Conservation (phyloP, 805 yeast species). For the Ogataea paraovalis region DNA sequence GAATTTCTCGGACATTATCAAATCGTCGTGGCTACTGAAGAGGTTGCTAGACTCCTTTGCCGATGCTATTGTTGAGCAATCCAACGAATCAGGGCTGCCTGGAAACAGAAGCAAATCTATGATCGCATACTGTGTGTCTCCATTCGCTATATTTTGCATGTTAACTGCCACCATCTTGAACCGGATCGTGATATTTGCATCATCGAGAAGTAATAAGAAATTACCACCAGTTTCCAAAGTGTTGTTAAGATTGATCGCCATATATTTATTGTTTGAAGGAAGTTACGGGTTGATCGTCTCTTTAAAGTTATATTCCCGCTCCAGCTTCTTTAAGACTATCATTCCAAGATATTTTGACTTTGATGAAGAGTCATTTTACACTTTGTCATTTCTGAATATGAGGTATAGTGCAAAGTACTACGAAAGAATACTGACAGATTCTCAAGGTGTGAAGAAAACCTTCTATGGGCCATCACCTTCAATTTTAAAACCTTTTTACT, state of each 20-base stretch:
- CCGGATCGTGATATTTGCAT: slow-evolving; percentile 55
- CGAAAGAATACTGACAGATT: slow-evolving; percentile 6
- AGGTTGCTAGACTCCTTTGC: slow-evolving; percentile 28
- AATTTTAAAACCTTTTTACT: slow-evolving; percentile 55
- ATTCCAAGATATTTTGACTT: slow-evolving; percentile 24
- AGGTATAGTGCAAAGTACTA: slow-evolving; percentile 22
- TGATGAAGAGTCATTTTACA: slow-evolving; percentile 19
- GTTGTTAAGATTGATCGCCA: slow-evolving; percentile 36
- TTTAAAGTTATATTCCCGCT: slow-evolving; percentile 24
- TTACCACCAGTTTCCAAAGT: slow-evolving; percentile 30
- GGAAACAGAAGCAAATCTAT: slow-evolving; percentile 37
- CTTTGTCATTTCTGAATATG: slow-evolving; percentile 25
- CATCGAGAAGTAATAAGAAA: slow-evolving; percentile 39
- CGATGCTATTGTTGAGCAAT: slow-evolving; percentile 33
- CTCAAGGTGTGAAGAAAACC: slow-evolving; percentile 16
- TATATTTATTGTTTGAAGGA: slow-evolving; percentile 32
- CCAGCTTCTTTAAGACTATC: slow-evolving; percentile 5
- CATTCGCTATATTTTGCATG: slow-evolving; percentile 52
- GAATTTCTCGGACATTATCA: slow-evolving; percentile 10
- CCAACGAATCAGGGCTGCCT: slow-evolving; percentile 26
- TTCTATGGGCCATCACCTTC: slow-evolving; percentile 42
- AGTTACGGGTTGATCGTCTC: slow-evolving; percentile 34
- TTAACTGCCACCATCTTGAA: slow-evolving; percentile 54
- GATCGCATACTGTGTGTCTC: slow-evolving; percentile 45
- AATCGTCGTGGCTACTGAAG: slow-evolving; percentile 21